Evolutionary conservation across 1,139 yeast genomes (phyloP).

Genomic region (Magnusiomyces suaveolens): DNA sequence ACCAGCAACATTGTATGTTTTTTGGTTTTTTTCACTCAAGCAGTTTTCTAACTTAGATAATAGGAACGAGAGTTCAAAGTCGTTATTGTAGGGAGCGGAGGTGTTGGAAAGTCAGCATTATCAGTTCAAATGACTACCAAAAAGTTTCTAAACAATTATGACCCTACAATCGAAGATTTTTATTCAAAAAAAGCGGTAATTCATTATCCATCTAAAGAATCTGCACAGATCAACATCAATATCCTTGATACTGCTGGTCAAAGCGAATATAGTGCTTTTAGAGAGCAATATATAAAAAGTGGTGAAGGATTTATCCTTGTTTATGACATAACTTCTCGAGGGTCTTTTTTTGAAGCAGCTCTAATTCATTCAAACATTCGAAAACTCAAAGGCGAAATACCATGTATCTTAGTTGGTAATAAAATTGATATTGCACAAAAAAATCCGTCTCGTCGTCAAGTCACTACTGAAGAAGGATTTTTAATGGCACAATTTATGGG

Average conservation of each 20-base stretch:
- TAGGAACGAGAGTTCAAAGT: slow-evolving; percentile 47
- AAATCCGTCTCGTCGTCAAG: slow-evolving; percentile 51
- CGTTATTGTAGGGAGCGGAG: slow-evolving; percentile 96
- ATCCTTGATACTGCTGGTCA: slow-evolving; percentile 89
- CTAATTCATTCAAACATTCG: slow-evolving; percentile 75
- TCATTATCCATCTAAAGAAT: slow-evolving; percentile 54
- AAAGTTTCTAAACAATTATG: slow-evolving; percentile 54
- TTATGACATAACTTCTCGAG: slow-evolving; percentile 71
- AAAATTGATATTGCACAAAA: slow-evolving; percentile 53
- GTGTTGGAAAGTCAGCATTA: slow-evolving; percentile 91
- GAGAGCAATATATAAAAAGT: slow-evolving; percentile 73
- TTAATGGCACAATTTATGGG: slow-evolving; percentile 56
- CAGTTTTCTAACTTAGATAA: slow-evolving; percentile 4
- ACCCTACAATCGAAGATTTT: slow-evolving; percentile 96
- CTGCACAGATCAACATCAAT: slow-evolving; percentile 67
- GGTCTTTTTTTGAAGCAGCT: slow-evolving; percentile 69
- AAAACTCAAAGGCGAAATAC: slow-evolving; percentile 56
- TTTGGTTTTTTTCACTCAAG: background rate
- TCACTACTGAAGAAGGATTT: slow-evolving; percentile 71
- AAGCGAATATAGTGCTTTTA: slow-evolving; percentile 85
- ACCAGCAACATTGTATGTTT: background rate
- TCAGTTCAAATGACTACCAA: slow-evolving; percentile 54
- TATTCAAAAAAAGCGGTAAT: slow-evolving; percentile 32
- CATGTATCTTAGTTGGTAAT: slow-evolving; percentile 35
- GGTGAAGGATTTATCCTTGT: slow-evolving; percentile 43